These are phyloP conservation scores for Flaveria linearis DNA, from an alignment of 129 eudicot genomes.

Conservation along the genomic window DNA sequence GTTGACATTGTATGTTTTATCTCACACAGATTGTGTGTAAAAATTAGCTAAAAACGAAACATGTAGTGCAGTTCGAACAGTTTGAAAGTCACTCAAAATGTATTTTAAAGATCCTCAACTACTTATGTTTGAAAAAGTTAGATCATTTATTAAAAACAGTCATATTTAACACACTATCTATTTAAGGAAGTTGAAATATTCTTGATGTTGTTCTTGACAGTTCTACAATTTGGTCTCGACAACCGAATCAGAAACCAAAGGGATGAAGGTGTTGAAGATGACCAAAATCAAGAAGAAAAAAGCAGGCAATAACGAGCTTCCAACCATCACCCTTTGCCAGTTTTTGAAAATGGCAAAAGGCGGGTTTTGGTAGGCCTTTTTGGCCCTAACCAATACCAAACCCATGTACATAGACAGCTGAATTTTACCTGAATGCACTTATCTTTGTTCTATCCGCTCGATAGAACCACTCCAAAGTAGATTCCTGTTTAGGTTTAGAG, in stretches of 20 bases:
- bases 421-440: slow-evolving; percentile 34
- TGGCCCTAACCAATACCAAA: background rate
- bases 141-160: background rate
- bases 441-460: background rate
- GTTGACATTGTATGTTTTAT: too few relatives aligned
- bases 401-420: slow-evolving; percentile 33
- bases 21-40: background rate
- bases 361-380: slow-evolving; percentile 68
- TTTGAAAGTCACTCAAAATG: background rate
- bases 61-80: background rate
- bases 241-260: slow-evolving; percentile 56
- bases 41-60: background rate
- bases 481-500: background rate
- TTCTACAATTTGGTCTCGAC: slow-evolving; percentile 75
- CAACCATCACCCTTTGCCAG: slow-evolving; percentile 73
- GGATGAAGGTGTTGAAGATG: slow-evolving; percentile 50
- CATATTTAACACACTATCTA: background rate
- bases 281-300: slow-evolving; percentile 80
- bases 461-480: background rate
- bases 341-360: slow-evolving; percentile 86
- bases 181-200: background rate
- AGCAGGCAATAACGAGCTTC: slow-evolving; percentile 49
- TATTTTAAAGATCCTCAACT: background rate
- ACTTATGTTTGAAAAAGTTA: background rate
- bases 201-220: slow-evolving; percentile 39